Evolutionary conservation across 345 rosid species (phyloP).

Genomic region (Gossypium raimondii): DNA sequence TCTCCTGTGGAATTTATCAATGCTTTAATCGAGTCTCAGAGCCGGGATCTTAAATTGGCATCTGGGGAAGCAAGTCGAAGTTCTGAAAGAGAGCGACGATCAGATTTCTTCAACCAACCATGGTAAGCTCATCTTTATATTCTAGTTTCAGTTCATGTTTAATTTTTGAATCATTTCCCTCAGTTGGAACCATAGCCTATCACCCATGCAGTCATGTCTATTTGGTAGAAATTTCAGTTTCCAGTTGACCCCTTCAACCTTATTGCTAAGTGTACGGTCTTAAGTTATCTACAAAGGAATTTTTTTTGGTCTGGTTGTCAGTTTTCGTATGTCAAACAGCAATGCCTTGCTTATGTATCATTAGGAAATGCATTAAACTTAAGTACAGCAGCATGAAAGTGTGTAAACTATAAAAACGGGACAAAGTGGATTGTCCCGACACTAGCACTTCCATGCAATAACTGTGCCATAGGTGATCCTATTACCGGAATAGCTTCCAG

Average conservation of each 20-base stretch:
- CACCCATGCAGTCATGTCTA: not conserved
- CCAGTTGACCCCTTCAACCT: not conserved
- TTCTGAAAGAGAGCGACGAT: conserved; percentile 78
- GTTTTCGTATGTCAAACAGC: no score
- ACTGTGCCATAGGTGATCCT: no score
- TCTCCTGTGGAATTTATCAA: conserved; percentile 93
- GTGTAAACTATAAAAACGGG: no score
- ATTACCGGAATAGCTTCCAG: no score
- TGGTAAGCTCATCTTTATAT: conserved; percentile 46
- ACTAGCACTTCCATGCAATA: no score
- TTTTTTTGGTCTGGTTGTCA: not conserved
- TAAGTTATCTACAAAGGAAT: not conserved
- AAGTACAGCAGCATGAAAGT: no score
- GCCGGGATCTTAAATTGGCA: conserved; percentile 81
- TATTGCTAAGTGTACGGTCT: not conserved
- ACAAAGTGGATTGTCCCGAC: no score
- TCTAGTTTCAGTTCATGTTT: not conserved
- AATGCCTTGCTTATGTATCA: no score
- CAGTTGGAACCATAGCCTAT: not conserved
- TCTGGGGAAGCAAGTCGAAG: conserved; percentile 86
- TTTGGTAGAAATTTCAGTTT: not conserved
- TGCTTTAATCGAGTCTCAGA: conserved; percentile 87
- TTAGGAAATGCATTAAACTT: no score
- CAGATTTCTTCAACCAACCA: conserved; percentile 94
- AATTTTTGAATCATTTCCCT: not conserved